These are phyloP conservation scores for Blattamonas nauphoetae DNA, from an alignment of 78 protist species.

Conservation along the genomic window DNA sequence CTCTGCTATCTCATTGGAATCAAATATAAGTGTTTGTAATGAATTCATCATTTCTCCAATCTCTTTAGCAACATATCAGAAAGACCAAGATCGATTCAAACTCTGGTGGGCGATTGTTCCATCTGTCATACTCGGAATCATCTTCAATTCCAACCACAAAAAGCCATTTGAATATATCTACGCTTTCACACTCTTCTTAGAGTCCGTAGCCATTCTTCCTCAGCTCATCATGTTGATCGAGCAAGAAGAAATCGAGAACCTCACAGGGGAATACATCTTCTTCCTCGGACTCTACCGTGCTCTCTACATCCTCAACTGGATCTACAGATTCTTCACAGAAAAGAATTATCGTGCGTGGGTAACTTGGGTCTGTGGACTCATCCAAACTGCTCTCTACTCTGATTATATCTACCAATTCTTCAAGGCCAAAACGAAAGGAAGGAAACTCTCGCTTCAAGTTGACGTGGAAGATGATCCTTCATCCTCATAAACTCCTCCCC, in stretches of 20 bases:
- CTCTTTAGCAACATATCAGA: slow-evolving; percentile 5
- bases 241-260: not conserved
- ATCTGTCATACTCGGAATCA: not conserved
- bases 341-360: not conserved
- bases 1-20: not conserved
- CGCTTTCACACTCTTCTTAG: slow-evolving; percentile 7
- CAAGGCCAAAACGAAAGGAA: not conserved
- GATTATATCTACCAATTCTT: slow-evolving; percentile 24
- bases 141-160: not conserved
- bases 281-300: slow-evolving; percentile 20
- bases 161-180: not conserved
- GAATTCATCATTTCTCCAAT: no score
- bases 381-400: slow-evolving; percentile 16
- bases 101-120: not conserved
- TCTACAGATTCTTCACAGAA: slow-evolving; percentile 11
- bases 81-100: not conserved
- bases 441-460: no score
- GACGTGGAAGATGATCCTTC: no score
- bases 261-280: slow-evolving; percentile 12
- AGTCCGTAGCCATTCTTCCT: slow-evolving; percentile 17
- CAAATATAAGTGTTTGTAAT: not conserved
- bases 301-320: slow-evolving; percentile 20
- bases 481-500: no score
- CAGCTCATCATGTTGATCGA: slow-evolving; percentile 11
- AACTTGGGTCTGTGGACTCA: slow-evolving; percentile 15